Conservation (phyloP, 192 early-diverging fungal genomes). For the Powellomyces hirtus region DNA sequence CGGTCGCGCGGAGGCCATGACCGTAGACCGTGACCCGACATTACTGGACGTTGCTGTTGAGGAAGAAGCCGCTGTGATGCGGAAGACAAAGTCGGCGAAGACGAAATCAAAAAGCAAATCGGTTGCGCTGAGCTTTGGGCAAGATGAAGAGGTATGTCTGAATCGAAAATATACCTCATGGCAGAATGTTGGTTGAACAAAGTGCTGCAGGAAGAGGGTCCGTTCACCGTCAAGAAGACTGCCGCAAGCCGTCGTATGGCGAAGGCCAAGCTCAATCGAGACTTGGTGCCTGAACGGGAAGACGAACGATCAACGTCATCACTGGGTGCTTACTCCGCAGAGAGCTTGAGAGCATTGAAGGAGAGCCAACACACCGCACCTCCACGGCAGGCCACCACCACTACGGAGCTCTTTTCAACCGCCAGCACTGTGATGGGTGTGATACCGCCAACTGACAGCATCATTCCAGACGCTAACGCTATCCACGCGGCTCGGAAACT, state of each 20-base stretch:
- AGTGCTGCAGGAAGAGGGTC: background rate
- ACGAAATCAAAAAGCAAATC: constrained; percentile 2
- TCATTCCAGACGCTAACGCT: constrained; percentile 30
- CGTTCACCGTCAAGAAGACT: constrained; percentile 28
- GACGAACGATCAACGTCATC: background rate
- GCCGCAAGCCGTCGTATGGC: constrained; percentile 32
- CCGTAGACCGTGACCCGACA: background rate
- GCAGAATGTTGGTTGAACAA: background rate
- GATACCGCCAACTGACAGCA: background rate
- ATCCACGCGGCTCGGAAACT: constrained; percentile 33
- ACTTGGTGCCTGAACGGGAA: constrained; percentile 19
- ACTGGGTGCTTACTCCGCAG: constrained; percentile 16
- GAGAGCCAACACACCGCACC: constrained; percentile 27
- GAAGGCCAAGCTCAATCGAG: constrained; percentile 34
- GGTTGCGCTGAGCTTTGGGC: constrained; percentile 21
- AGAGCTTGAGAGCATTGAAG: constrained; percentile 25
- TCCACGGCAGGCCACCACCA: background rate
- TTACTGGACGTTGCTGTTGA: background rate
- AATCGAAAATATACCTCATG: background rate
- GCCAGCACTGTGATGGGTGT: background rate
- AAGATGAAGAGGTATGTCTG: constrained; percentile 24
- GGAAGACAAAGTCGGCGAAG: background rate
- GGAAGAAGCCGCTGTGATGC: background rate
- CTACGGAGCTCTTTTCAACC: constrained; percentile 12
- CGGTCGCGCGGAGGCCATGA: background rate